phyloP scores from a whole-genome alignment of 768 basidiomycete genomes.

The Favolaschia claudopus region DNA sequence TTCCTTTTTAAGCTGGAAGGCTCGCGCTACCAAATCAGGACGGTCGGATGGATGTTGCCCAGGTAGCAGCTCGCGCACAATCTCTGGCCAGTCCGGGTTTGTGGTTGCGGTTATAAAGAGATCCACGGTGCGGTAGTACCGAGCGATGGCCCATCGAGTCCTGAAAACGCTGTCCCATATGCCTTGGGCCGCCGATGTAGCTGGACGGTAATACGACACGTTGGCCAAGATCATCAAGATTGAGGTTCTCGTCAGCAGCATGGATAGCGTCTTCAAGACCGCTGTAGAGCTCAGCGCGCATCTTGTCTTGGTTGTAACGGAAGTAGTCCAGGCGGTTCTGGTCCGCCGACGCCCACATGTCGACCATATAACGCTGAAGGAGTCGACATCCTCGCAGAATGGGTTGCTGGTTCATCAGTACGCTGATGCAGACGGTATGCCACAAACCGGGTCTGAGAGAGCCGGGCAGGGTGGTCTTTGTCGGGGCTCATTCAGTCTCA shows the following conservation, averaged over 20 bases:
- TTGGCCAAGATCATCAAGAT: conserved; percentile 32
- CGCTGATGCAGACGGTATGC: conserved; percentile 41
- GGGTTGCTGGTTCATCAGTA: conserved; percentile 28
- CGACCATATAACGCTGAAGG: conserved; percentile 47
- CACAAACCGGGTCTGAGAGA: conserved; percentile 39
- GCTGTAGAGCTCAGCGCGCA: conserved; percentile 41
- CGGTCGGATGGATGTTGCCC: conserved; percentile 48
- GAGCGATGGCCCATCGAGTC: conserved; percentile 52
- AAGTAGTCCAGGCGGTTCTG: conserved; percentile 39
- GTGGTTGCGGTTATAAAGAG: conserved; percentile 61
- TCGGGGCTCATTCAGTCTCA: not conserved
- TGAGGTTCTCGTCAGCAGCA: conserved; percentile 17
- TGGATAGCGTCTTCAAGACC: conserved; percentile 36
- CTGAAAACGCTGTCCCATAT: conserved; percentile 45
- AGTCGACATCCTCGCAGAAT: conserved; percentile 44
- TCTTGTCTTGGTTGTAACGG: conserved; percentile 33
- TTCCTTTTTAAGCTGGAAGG: conserved; percentile 54
- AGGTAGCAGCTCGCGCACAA: conserved; percentile 44
- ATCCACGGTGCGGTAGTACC: conserved; percentile 44
- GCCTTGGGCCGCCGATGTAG: conserved; percentile 28
- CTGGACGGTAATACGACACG: conserved; percentile 32
- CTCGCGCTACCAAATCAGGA: conserved; percentile 56
- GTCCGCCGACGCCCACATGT: conserved; percentile 46
- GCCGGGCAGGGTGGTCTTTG: conserved; percentile 15
- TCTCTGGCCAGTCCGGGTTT: conserved; percentile 60